phyloP scores from a whole-genome alignment of 2,329 filamentous ascomycete genomes.

The Aspergillus amoenus region DNA sequence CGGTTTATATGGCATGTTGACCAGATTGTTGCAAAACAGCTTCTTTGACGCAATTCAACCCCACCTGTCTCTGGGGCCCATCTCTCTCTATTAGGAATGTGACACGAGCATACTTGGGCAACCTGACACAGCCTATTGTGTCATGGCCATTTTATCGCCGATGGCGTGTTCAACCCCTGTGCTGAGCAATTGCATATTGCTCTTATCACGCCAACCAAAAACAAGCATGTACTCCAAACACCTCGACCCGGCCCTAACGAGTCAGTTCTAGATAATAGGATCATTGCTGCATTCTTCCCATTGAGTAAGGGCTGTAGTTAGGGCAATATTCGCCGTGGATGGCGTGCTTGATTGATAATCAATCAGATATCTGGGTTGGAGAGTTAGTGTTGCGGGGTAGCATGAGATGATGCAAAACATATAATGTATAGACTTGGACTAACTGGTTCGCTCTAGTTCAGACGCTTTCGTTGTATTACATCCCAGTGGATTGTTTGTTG shows the following conservation, averaged over 20 bases:
- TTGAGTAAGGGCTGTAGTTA: not conserved
- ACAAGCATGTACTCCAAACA: not conserved
- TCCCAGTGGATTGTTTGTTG: no score
- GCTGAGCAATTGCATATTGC: not conserved
- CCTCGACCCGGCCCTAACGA: not conserved
- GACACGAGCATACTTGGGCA: no score
- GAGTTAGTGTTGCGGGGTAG: constrained; percentile 14
- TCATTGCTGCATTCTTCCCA: not conserved
- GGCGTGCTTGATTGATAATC: constrained; percentile 24
- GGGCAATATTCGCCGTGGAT: constrained; percentile 10
- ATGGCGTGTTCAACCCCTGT: constrained; percentile 24
- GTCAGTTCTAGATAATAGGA: not conserved
- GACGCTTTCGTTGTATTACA: no score
- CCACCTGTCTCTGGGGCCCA: not conserved
- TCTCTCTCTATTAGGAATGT: not conserved
- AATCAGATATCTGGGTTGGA: not conserved
- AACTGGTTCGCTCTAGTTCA: not conserved
- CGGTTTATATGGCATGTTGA: constrained; percentile 14
- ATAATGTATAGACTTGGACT: not conserved
- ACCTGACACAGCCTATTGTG: not conserved
- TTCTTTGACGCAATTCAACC: constrained; percentile 11
- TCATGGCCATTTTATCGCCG: not conserved
- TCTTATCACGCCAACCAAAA: not conserved
- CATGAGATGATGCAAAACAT: not conserved
- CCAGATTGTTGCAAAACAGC: constrained; percentile 12